These are phyloP conservation scores for Pseudogymnoascus sp. DNA, from an alignment of 2,329 filamentous ascomycete genomes.

Conservation along the genomic window DNA sequence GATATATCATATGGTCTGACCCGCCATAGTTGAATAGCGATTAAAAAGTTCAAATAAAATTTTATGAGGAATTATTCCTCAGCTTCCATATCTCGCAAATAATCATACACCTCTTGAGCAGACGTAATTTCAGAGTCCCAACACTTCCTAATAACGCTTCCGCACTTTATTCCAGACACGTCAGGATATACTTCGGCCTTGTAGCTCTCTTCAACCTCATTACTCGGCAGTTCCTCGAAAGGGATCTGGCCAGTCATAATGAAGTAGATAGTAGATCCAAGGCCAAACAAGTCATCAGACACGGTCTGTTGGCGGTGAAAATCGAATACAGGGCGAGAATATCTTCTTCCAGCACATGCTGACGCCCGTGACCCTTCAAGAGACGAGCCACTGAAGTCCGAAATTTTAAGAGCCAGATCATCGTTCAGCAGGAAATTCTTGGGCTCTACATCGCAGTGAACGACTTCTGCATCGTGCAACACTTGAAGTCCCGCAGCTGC, in stretches of 20 bases:
- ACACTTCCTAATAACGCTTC: slow-evolving; percentile 24
- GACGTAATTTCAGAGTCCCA: slow-evolving; percentile 20
- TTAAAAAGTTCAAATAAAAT: background rate
- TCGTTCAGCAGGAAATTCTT: slow-evolving; percentile 32
- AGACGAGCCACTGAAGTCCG: slow-evolving; percentile 31
- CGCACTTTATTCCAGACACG: slow-evolving; percentile 21
- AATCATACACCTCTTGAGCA: slow-evolving; percentile 4
- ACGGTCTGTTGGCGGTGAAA: slow-evolving; percentile 22
- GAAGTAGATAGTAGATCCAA: slow-evolving; percentile 30
- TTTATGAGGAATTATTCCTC: background rate
- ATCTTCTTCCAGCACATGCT: slow-evolving; percentile 20
- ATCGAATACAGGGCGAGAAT: slow-evolving; percentile 20
- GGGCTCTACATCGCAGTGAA: slow-evolving; percentile 34
- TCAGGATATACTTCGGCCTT: slow-evolving; percentile 24
- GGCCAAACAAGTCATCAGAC: slow-evolving; percentile 28
- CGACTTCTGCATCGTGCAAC: slow-evolving; percentile 30
- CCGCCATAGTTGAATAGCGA: background rate
- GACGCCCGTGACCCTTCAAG: slow-evolving; percentile 21
- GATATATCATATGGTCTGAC: background rate
- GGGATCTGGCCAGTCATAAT: slow-evolving; percentile 28
- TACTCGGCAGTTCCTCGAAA: slow-evolving; percentile 24
- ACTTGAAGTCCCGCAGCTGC: slow-evolving; percentile 28
- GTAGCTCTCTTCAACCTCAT: slow-evolving; percentile 25
- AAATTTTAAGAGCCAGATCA: slow-evolving; percentile 29
- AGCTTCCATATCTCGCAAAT: background rate